Evolutionary conservation across 805 yeast genomes (phyloP).

Genomic region (Lipomyces oligophaga): DNA sequence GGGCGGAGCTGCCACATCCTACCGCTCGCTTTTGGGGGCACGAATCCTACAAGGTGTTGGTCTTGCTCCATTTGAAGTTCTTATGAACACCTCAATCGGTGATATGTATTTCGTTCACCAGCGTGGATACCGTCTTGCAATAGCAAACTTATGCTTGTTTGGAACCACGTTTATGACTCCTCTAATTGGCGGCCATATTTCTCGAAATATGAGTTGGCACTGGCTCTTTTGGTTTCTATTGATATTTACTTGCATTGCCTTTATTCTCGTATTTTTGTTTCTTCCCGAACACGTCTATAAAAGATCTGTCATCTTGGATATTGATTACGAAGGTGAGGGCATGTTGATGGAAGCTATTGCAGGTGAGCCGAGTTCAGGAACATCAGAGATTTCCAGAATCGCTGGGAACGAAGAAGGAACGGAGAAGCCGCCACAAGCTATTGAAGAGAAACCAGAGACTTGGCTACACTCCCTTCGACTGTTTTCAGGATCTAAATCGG

Average conservation of each 20-base stretch:
- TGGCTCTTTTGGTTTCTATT: slow-evolving; percentile 25
- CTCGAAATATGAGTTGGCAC: slow-evolving; percentile 25
- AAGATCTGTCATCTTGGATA: slow-evolving; percentile 15
- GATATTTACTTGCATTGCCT: slow-evolving; percentile 18
- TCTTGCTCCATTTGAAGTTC: slow-evolving; percentile 75
- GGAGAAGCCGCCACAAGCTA: background rate
- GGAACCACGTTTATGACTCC: slow-evolving; percentile 28
- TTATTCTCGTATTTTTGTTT: slow-evolving; percentile 21
- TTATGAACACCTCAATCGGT: slow-evolving; percentile 59
- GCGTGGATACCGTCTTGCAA: slow-evolving; percentile 65
- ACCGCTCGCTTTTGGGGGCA: slow-evolving; percentile 22
- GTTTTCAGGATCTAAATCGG: slow-evolving; percentile 21
- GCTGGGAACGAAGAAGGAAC: slow-evolving; percentile 1
- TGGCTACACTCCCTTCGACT: slow-evolving; percentile 15
- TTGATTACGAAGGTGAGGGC: slow-evolving; percentile 20
- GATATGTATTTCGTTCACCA: slow-evolving; percentile 79
- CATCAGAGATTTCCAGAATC: no score
- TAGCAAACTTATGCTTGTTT: slow-evolving; percentile 63
- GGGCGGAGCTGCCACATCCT: slow-evolving; percentile 28
- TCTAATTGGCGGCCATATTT: slow-evolving; percentile 20
- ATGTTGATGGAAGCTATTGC: background rate
- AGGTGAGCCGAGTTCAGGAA: background rate
- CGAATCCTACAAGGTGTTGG: slow-evolving; percentile 48
- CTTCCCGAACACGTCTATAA: slow-evolving; percentile 24
- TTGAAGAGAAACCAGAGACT: slow-evolving; percentile 9